A percentile compares a stretch with the other conserved stretches of the same genome.
phyloP scores from a whole-genome alignment of 1,284 basidiomycete species.

The Gymnopus androsaceus region DNA sequence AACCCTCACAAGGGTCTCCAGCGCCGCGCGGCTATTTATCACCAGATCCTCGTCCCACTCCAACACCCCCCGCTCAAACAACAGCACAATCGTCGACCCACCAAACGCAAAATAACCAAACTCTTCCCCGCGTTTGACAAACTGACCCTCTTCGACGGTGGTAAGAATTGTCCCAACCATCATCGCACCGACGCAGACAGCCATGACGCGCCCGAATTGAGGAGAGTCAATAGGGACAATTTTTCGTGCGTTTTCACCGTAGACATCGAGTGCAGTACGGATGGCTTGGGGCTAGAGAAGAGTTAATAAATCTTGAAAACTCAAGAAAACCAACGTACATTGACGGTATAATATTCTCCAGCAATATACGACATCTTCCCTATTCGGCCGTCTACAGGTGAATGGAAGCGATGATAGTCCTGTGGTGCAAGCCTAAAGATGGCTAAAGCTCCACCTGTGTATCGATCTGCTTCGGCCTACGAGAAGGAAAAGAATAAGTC shows the following conservation, averaged over 20 bases:
- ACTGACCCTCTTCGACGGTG: constrained; percentile 82
- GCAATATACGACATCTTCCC: constrained; percentile 80
- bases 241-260: constrained; percentile 91
- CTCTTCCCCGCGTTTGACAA: constrained; percentile 82
- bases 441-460: constrained; percentile 74
- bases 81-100: constrained; percentile 87
- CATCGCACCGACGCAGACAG: constrained; percentile 90
- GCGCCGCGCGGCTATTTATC: constrained; percentile 76
- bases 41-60: constrained; percentile 93
- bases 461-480: constrained; percentile 60
- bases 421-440: constrained; percentile 95
- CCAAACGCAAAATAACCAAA: constrained; percentile 94
- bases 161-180: constrained; percentile 91
- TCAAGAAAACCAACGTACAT: constrained; percentile 49
- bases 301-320: background rate
- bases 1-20: constrained; percentile 88
- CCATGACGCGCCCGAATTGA: constrained; percentile 87
- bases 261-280: constrained; percentile 84
- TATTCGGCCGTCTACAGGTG: constrained; percentile 83
- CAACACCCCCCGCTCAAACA: constrained; percentile 82
- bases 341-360: constrained; percentile 93
- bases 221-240: constrained; percentile 87
- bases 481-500: background rate
- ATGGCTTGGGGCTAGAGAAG: constrained; percentile 73
- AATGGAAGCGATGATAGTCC: constrained; percentile 97